Conservation (phyloP, 106 monocot genomes). For the Dendrobium catenatum region DNA sequence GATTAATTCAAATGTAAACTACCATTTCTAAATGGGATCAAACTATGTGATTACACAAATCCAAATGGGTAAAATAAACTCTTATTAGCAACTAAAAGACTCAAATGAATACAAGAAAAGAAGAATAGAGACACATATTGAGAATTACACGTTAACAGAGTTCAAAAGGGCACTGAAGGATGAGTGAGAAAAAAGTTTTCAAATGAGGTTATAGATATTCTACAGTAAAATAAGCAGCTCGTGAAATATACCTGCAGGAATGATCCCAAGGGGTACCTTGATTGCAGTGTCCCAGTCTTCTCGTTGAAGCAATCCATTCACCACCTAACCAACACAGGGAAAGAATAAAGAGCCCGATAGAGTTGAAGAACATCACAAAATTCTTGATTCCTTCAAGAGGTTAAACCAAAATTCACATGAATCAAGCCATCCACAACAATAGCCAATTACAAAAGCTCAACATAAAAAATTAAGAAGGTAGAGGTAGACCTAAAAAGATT, state of each 20-base stretch:
- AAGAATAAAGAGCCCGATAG: not conserved
- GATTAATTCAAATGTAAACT: not conserved
- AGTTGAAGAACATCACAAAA: not conserved
- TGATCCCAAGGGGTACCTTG: conserved; percentile 82
- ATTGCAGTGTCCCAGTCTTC: conserved; percentile 83
- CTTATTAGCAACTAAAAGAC: not conserved
- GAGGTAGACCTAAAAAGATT: too few relatives aligned
- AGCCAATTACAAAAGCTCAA: not conserved
- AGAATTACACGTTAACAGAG: not conserved
- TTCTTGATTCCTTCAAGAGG: not conserved
- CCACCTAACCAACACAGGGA: conserved; percentile 37
- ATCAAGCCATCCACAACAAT: not conserved
- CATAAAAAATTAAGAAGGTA: not conserved
- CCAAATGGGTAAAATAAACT: not conserved
- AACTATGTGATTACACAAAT: not conserved
- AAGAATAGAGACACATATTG: not conserved
- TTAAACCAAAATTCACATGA: not conserved
- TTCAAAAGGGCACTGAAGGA: not conserved
- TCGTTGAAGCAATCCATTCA: conserved; percentile 88
- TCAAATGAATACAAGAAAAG: not conserved
- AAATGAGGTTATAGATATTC: not conserved
- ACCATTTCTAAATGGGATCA: not conserved
- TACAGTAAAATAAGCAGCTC: not conserved
- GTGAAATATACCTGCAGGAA: conserved; percentile 69
- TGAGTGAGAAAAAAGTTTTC: not conserved